Conservation (phyloP, 352 stramenopile genomes). For the Pythium dissimile region DNA sequence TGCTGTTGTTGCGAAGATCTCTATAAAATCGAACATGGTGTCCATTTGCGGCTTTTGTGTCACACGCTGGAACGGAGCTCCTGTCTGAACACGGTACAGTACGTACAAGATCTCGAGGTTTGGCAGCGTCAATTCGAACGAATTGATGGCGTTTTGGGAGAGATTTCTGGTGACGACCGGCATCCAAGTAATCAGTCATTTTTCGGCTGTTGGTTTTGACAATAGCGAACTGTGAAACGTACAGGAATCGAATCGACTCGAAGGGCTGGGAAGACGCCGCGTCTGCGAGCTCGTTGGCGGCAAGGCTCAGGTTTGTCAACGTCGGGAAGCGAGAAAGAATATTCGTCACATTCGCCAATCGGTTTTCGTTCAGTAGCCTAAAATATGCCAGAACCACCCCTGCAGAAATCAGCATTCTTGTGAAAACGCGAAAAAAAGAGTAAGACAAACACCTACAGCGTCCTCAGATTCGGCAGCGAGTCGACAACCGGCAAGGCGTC, state of each 20-base stretch:
- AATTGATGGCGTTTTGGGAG: conserved; percentile 13
- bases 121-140: conserved; percentile 1
- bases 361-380: conserved; percentile 14
- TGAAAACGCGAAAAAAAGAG: too few species aligned
- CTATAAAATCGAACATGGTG: neutral
- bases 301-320: conserved; percentile 9
- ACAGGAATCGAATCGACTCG: conserved; percentile 7
- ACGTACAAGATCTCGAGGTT: conserved; percentile 16
- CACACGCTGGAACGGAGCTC: too few species aligned
- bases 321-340: conserved; percentile 4
- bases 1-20: conserved; percentile 18
- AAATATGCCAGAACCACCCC: neutral
- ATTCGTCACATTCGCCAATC: neutral
- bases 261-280: neutral
- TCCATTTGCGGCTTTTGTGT: neutral
- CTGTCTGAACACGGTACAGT: neutral
- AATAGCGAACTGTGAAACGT: neutral
- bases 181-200: neutral
- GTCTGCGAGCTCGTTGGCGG: conserved; percentile 6
- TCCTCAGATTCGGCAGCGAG: conserved; percentile 4
- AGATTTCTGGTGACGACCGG: conserved; percentile 15
- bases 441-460: conserved; percentile 8
- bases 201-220: neutral
- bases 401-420: neutral
- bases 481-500: neutral